These are phyloP conservation scores for Gilbertella persicaria DNA, from an alignment of 371 early-diverging fungal genomes.

Conservation along the genomic window DNA sequence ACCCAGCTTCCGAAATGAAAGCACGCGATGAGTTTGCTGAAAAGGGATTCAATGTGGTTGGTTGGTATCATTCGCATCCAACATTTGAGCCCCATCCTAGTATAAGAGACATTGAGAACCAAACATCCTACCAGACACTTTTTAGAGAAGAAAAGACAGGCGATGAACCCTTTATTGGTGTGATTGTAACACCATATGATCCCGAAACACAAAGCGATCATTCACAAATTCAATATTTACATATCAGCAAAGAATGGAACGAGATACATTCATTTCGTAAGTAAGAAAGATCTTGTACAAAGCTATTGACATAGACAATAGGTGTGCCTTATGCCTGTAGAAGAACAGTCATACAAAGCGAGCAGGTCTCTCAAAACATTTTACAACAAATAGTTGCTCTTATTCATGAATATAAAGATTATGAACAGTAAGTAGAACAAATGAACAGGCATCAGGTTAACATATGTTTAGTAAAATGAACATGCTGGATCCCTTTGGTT, in stretches of 20 bases:
- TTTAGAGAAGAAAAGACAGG: conserved; percentile 63
- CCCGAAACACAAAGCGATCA: conserved; percentile 46
- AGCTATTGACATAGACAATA: conserved; percentile 5
- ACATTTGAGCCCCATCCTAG: conserved; percentile 84
- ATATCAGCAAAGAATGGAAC: conserved; percentile 50
- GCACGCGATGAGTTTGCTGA: conserved; percentile 73
- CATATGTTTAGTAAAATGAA: conserved; percentile 36
- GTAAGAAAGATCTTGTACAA: conserved; percentile 12
- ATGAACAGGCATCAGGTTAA: background rate
- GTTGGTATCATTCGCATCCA: conserved; percentile 94
- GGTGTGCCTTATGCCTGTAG: conserved; percentile 57
- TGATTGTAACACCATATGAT: conserved; percentile 78
- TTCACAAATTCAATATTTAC: conserved; percentile 64
- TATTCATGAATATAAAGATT: conserved; percentile 53
- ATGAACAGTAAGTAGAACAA: conserved; percentile 54
- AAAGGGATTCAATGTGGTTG: conserved; percentile 77
- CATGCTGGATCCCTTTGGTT: conserved; percentile 25
- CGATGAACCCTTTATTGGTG: conserved; percentile 83
- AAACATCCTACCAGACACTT: conserved; percentile 79
- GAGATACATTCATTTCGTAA: conserved; percentile 47
- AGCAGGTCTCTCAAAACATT: conserved; percentile 46
- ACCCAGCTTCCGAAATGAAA: conserved; percentile 79
- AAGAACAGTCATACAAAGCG: conserved; percentile 42
- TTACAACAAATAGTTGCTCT: conserved; percentile 48
- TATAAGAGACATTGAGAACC: conserved; percentile 82